A percentile compares a stretch with the other conserved stretches of the same genome.
These are phyloP conservation scores for Haplographium delicatum DNA, from an alignment of 495 filamentous ascomycete genomes.

Conservation along the genomic window DNA sequence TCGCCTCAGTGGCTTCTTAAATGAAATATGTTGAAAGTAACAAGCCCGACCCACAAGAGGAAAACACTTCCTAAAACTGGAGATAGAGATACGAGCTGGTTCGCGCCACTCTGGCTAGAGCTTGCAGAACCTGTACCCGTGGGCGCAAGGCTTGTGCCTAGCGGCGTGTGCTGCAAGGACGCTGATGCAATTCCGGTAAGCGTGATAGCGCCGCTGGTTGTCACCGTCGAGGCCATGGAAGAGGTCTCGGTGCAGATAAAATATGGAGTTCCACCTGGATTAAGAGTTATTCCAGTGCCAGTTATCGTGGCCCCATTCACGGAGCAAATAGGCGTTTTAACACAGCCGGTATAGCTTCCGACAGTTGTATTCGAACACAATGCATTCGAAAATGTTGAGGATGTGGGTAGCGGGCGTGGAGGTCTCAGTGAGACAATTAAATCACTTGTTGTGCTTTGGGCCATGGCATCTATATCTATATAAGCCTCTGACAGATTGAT, in stretches of 20 bases:
- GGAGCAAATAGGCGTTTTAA: neutral
- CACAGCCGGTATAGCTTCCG: neutral
- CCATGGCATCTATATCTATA: too few species aligned
- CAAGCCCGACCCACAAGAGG: neutral
- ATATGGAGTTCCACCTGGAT: too few species aligned
- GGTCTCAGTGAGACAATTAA: conserved; percentile 1
- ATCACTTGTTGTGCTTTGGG: conserved; percentile 10
- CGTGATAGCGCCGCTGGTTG: neutral
- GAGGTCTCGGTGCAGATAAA: neutral
- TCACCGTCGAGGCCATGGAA: neutral
- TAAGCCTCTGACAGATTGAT: too few species aligned
- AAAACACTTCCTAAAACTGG: neutral
- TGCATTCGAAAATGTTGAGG: neutral
- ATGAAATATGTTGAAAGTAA: neutral
- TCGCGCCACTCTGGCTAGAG: neutral
- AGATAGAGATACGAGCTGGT: neutral
- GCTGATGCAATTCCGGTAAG: conserved; percentile 11
- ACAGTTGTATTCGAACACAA: neutral
- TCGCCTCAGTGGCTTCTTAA: too few species aligned
- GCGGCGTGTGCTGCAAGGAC: conserved; percentile 6
- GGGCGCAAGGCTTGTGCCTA: neutral
- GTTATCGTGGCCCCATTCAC: too few species aligned
- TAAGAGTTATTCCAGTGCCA: too few species aligned
- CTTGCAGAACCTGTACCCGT: neutral
- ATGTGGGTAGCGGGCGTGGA: neutral